Evolutionary conservation across 495 filamentous ascomycete species (phyloP).

Genomic region (Astrocystis sublimbata): DNA sequence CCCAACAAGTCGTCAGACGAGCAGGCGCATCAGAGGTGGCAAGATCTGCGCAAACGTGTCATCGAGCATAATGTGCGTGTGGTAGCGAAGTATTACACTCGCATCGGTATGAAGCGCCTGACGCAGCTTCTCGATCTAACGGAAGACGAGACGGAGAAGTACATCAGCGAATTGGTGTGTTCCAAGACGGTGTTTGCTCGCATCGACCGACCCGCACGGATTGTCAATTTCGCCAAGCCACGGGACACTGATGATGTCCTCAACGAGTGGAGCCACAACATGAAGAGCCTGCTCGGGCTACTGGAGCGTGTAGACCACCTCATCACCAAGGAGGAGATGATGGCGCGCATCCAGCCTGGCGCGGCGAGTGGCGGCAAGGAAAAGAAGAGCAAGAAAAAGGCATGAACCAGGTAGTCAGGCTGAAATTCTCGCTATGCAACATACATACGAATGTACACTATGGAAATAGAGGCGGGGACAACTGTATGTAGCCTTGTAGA

Average conservation of each 20-base stretch:
- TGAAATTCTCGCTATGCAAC: conserved; percentile 28
- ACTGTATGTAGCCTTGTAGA: conserved; percentile 22
- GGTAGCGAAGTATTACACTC: conserved; percentile 97
- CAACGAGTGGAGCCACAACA: conserved; percentile 98
- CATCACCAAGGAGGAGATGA: conserved; percentile 99
- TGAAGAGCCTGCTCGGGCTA: conserved; percentile 93
- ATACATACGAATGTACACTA: conserved; percentile 37
- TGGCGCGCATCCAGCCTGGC: conserved; percentile 87
- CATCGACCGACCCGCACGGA: conserved; percentile 88
- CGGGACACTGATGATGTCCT: conserved; percentile 95
- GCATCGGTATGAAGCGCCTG: conserved; percentile 85
- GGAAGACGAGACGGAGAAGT: conserved; percentile 95
- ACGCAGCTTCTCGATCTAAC: conserved; percentile 87
- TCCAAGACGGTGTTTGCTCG: conserved; percentile 97
- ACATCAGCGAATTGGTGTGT: conserved; percentile 92
- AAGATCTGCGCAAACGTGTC: conserved; percentile 93
- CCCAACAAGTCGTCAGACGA: conserved; percentile 64
- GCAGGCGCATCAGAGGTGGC: conserved; percentile 80
- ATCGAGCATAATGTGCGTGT: conserved; percentile 99
- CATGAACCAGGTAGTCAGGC: too few species aligned
- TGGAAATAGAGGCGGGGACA: conserved; percentile 25
- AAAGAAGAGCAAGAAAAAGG: conserved; percentile 39
- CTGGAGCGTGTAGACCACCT: conserved; percentile 95
- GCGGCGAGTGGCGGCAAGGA: conserved; percentile 34
- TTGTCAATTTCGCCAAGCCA: conserved; percentile 91